phyloP scores from a whole-genome alignment of 192 early-diverging fungal species.

The Cladochytrium replicatum region DNA sequence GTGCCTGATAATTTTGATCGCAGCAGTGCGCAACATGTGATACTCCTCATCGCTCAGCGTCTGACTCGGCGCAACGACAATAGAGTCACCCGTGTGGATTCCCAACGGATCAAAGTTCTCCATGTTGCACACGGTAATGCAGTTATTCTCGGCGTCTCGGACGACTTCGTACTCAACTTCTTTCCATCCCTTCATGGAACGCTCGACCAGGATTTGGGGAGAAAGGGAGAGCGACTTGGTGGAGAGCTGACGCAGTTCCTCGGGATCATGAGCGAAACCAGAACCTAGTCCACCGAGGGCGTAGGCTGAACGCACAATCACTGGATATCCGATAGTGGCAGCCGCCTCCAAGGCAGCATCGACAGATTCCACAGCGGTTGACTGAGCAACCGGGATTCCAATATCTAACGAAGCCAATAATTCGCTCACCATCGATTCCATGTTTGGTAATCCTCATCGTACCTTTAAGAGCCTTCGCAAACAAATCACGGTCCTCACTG shows the following conservation, averaged over 20 bases:
- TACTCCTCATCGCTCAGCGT: slow-evolving; percentile 95
- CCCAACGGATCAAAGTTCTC: slow-evolving; percentile 99
- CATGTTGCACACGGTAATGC: slow-evolving; percentile 99
- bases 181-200: slow-evolving; percentile 98
- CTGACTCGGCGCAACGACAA: slow-evolving; percentile 94
- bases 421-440: background rate
- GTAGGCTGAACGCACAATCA: slow-evolving; percentile 91
- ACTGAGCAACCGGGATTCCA: slow-evolving; percentile 79
- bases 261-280: slow-evolving; percentile 73
- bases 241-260: slow-evolving; percentile 65
- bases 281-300: slow-evolving; percentile 95
- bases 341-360: slow-evolving; percentile 82
- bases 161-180: slow-evolving; percentile 99
- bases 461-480: slow-evolving; percentile 83
- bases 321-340: slow-evolving; percentile 77
- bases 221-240: slow-evolving; percentile 76
- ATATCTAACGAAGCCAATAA: slow-evolving; percentile 39
- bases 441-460: slow-evolving; percentile 10
- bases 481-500: slow-evolving; percentile 91
- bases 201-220: slow-evolving; percentile 92
- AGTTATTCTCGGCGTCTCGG: slow-evolving; percentile 92
- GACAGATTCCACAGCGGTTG: slow-evolving; percentile 76
- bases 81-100: slow-evolving; percentile 97
- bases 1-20: slow-evolving; percentile 92
- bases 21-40: slow-evolving; percentile 88